phyloP scores from a whole-genome alignment of 306 rosid species.

The Macrotyloma uniflorum region DNA sequence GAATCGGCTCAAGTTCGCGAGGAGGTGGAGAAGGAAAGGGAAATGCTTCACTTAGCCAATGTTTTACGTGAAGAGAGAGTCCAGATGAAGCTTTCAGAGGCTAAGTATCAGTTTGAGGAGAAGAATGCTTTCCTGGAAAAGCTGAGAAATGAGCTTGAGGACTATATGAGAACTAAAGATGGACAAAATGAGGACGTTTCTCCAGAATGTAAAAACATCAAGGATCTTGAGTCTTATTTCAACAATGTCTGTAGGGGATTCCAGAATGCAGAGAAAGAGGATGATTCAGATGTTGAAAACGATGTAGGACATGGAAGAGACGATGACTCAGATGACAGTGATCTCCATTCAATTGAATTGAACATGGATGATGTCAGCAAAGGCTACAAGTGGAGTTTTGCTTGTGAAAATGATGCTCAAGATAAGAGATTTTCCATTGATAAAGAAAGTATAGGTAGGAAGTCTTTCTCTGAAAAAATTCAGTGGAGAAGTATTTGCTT shows the following conservation, averaged over 20 bases:
- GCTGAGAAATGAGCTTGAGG: conserved; percentile 69
- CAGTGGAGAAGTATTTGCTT: conserved; percentile 96
- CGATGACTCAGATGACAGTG: conserved; percentile 66
- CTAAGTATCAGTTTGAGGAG: conserved; percentile 87
- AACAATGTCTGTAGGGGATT: conserved; percentile 57
- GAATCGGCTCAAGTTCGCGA: conserved; percentile 74
- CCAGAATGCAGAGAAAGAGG: conserved; percentile 41
- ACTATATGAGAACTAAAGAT: conserved; percentile 55
- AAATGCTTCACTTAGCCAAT: conserved; percentile 94
- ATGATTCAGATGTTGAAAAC: conserved; percentile 45
- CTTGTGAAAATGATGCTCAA: conserved; percentile 48
- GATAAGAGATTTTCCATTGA: conserved; percentile 60
- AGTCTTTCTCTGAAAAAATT: conserved; percentile 74
- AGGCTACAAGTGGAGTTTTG: conserved; percentile 70
- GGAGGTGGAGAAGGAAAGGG: conserved; percentile 90
- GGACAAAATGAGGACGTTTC: conserved; percentile 50
- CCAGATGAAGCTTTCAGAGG: conserved; percentile 97
- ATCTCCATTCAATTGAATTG: conserved; percentile 88
- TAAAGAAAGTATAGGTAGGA: conserved; percentile 64
- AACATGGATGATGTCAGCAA: conserved; percentile 71
- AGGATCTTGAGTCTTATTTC: conserved; percentile 75
- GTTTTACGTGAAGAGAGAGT: conserved; percentile 89
- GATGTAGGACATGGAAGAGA: conserved; percentile 55
- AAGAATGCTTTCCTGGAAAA: conserved; percentile 77
- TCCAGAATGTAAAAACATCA: conserved; percentile 51